These are phyloP conservation scores for Coemansia sp. DNA, from an alignment of 192 early-diverging fungal species.

Conservation along the genomic window DNA sequence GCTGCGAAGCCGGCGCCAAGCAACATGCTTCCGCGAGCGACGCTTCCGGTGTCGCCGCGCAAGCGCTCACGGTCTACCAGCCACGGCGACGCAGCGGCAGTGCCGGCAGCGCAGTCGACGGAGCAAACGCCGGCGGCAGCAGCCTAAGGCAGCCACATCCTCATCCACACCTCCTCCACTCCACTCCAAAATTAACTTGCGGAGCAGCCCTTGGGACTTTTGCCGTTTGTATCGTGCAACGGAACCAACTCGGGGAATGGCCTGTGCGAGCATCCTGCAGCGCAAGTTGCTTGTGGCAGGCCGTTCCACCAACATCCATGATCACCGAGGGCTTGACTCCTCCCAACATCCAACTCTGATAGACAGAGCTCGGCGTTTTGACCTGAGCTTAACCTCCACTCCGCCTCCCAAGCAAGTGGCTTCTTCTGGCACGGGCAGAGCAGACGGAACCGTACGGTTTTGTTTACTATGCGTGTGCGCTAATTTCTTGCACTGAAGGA, in stretches of 20 bases:
- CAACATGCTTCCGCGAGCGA: slow-evolving; percentile 2
- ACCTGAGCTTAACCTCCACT: no score
- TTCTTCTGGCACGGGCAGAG: no score
- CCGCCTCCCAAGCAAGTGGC: no score
- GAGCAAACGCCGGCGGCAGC: slow-evolving; percentile 6
- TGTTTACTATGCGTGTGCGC: background rate
- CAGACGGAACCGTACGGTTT: no score
- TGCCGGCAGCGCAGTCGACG: slow-evolving; percentile 19
- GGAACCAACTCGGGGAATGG: background rate
- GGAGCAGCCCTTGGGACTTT: background rate
- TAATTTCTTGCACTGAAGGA: no score
- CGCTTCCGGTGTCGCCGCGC: slow-evolving; percentile 37
- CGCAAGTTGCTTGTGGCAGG: no score
- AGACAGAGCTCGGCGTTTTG: no score
- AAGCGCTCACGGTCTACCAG: slow-evolving; percentile 48
- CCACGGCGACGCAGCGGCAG: slow-evolving; percentile 23
- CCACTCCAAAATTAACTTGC: background rate
- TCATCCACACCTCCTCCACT: background rate
- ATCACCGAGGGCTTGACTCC: no score
- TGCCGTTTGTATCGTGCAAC: background rate
- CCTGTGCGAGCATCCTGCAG: slow-evolving; percentile 2
- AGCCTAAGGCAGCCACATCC: slow-evolving; percentile 3
- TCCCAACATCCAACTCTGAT: no score
- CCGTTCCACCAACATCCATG: no score
- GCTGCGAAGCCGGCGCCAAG: slow-evolving; percentile 25